Base-by-base conservation (phyloP, 495 filamentous ascomycete species). In the Penicillium cinerascens region DNA sequence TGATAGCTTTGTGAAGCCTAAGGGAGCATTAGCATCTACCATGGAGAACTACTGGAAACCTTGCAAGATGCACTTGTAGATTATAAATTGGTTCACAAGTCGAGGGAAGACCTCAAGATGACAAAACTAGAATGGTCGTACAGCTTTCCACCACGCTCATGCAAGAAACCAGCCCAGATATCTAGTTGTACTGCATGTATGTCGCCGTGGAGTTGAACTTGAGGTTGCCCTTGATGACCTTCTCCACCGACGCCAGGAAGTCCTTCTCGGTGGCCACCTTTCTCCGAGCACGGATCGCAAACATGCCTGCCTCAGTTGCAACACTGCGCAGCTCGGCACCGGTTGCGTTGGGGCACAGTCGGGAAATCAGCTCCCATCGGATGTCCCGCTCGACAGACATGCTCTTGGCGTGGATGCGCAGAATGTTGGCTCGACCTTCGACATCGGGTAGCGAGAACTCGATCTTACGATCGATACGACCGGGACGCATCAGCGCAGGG, bases 251-350 rank as follows among this genome's bases (percentile, higher is more conserved):
- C 17, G 87, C 87, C 69, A 98, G 79, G 75, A 98, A 98, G 78
- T 98, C 93, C 83, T 98, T 98, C 84, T 98, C 93, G 18, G 92
- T 92, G 4, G 93, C 92, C 10, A 98, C 91, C 89, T 98, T 98
- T 68, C 93, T 85, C 69, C 93, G 79, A 35, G 95, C 93, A 45
- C 93, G 84, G 63, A 98, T 97, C 40, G 93, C 95, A 69, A 95
- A 98, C 95, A 98, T 97, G 56, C 93, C 93, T 9, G 93, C 93
- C 78, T 98, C 93, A n/a, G 93, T 98, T 58, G 93, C 96, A 52
- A 98, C 93, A 76, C 90, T 93, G 58, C 87, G 75, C 61, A 98
- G 74, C 75, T 98, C 93, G 35, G 93, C 93, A 67, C 93, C 93
- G 9, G 93, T 98, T 51, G 89, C 87, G 75, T 98, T 97, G 52